These are phyloP conservation scores for Hemerocallis citrina DNA, from an alignment of 106 monocot species.

Conservation along the genomic window DNA sequence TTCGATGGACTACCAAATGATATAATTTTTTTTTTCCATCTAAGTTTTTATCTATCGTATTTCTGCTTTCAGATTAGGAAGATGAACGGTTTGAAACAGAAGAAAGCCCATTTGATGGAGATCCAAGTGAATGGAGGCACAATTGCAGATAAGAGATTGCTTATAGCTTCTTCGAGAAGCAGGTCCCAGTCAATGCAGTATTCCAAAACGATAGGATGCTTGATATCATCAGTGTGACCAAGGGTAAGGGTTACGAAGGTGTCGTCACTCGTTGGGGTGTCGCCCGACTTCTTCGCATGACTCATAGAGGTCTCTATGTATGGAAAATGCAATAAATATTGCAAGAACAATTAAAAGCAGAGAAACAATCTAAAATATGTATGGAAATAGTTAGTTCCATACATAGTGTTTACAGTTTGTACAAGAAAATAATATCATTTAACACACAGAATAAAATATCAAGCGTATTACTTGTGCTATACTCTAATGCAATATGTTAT, in stretches of 20 bases:
- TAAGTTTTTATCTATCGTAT: too few relatives aligned
- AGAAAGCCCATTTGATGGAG: slow-evolving; percentile 71
- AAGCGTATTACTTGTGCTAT: too few relatives aligned
- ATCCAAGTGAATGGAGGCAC: slow-evolving; percentile 54
- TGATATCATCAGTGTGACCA: slow-evolving; percentile 56
- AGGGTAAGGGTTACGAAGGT: slow-evolving; percentile 65
- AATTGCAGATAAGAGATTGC: slow-evolving; percentile 46
- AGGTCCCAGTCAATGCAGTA: slow-evolving; percentile 39
- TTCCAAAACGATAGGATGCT: slow-evolving; percentile 67
- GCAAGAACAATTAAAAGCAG: too few relatives aligned
- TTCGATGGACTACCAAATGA: too few relatives aligned
- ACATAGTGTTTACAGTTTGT: too few relatives aligned
- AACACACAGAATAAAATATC: too few relatives aligned
- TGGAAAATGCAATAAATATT: too few relatives aligned
- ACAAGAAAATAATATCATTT: too few relatives aligned
- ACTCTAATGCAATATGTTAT: too few relatives aligned
- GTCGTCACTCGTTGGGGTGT: slow-evolving; percentile 74
- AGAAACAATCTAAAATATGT: too few relatives aligned
- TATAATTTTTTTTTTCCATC: too few relatives aligned
- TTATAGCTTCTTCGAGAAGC: slow-evolving; percentile 54
- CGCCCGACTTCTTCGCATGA: slow-evolving; percentile 57
- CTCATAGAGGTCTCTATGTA: slow-evolving; percentile 51
- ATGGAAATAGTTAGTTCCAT: too few relatives aligned
- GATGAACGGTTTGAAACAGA: slow-evolving; percentile 59
- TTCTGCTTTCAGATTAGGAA: slow-evolving; percentile 33